Conservation (phyloP, 2,329 filamentous ascomycete species). For the Immersiporthe knoxdaviesiana region DNA sequence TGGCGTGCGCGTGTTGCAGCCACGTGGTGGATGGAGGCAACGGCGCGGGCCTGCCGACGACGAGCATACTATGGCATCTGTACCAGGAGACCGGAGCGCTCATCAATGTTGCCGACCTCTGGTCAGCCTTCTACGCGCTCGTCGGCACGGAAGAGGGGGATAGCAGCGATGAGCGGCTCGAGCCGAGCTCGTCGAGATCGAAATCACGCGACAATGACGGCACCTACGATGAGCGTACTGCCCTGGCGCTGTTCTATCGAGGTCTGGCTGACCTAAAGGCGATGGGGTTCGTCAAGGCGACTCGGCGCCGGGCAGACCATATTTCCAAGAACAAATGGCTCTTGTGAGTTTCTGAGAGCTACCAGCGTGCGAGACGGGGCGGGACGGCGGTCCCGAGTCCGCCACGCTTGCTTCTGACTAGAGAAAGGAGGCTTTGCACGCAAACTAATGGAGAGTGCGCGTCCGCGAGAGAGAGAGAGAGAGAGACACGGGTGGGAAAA, state of each 20-base stretch:
- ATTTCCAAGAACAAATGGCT: conserved; percentile 87
- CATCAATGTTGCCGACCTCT: conserved; percentile 79
- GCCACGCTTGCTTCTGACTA: conserved; percentile 6
- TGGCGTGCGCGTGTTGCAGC: conserved; percentile 72
- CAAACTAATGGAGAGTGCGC: conserved; percentile 7
- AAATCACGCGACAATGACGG: conserved; percentile 38
- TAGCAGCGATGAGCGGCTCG: conserved; percentile 44
- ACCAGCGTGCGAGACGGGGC: neutral
- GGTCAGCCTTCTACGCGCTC: conserved; percentile 73
- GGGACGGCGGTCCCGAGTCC: conserved; percentile 11
- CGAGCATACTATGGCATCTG: conserved; percentile 75
- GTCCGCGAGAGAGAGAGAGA: neutral
- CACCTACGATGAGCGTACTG: conserved; percentile 57
- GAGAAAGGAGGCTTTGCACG: conserved; percentile 21
- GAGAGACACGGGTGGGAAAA: neutral
- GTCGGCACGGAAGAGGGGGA: conserved; percentile 49
- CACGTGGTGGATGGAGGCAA: conserved; percentile 51
- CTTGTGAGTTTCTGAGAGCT: conserved; percentile 39
- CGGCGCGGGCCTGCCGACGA: conserved; percentile 66
- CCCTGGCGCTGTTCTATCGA: conserved; percentile 79
- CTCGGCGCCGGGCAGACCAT: conserved; percentile 90
- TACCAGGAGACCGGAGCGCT: conserved; percentile 77
- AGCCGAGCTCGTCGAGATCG: conserved; percentile 39
- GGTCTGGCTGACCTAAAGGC: conserved; percentile 82
- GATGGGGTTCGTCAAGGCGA: conserved; percentile 86